Conservation (phyloP, 345 rosid genomes). For the Aurinia saxatilis region DNA sequence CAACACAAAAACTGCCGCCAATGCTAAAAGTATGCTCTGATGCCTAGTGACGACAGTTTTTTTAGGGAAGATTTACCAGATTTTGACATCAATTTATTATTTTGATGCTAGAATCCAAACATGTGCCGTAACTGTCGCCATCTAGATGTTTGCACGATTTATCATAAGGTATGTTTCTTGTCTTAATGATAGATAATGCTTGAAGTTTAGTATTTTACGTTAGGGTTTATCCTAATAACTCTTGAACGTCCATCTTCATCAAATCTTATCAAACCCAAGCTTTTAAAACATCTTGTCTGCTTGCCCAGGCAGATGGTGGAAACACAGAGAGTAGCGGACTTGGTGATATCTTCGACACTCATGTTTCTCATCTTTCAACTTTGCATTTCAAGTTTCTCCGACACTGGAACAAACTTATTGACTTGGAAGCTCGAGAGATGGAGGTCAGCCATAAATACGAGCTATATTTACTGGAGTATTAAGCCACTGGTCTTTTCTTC, state of each 20-base stretch:
- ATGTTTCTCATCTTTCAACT: slow-evolving; percentile 59
- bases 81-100: background rate
- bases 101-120: slow-evolving; percentile 56
- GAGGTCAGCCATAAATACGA: slow-evolving; percentile 40
- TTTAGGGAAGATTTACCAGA: background rate
- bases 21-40: slow-evolving; percentile 64
- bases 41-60: background rate
- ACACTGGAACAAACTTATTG: slow-evolving; percentile 77
- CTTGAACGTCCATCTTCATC: slow-evolving; percentile 6
- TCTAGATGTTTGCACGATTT: slow-evolving; percentile 74
- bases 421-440: slow-evolving; percentile 86
- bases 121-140: slow-evolving; percentile 88
- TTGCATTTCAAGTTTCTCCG: slow-evolving; percentile 56
- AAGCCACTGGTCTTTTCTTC: background rate
- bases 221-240: background rate
- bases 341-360: slow-evolving; percentile 65
- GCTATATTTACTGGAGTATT: background rate
- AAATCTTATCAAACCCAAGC: background rate
- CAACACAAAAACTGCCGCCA: slow-evolving; percentile 67
- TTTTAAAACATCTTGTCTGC: slow-evolving; percentile 8
- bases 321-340: slow-evolving; percentile 67
- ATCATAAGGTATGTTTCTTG: slow-evolving; percentile 71
- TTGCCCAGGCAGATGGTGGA: slow-evolving; percentile 87
- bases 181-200: background rate
- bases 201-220: background rate